Percentiles rank a stretch among this genome's conserved stretches.
phyloP scores from a whole-genome alignment of 345 rosid species.

The Trapa bicornis region DNA sequence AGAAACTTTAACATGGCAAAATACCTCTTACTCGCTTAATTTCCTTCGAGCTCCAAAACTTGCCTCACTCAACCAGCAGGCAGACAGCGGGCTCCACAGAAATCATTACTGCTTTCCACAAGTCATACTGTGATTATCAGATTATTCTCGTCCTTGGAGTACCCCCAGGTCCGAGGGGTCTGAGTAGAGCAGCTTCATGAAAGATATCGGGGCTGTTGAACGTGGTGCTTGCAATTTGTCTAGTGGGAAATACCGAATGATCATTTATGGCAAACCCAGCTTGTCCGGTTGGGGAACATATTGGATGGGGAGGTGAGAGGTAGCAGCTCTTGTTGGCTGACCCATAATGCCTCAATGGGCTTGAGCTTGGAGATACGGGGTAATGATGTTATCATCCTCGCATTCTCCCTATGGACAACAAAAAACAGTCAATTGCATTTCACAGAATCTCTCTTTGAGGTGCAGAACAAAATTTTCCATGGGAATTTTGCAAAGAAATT shows the following conservation, averaged over 20 bases:
- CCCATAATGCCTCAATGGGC: conserved; percentile 64
- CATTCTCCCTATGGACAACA: conserved; percentile 39
- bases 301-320: conserved; percentile 77
- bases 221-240: neutral
- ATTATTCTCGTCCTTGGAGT: conserved; percentile 11
- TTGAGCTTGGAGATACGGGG: conserved; percentile 92
- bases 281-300: conserved; percentile 36
- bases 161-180: conserved; percentile 3
- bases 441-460: neutral
- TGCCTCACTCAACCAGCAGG: neutral
- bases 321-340: conserved; percentile 52
- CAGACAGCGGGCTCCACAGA: neutral
- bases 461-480: neutral
- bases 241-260: conserved; percentile 30
- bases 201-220: conserved; percentile 3
- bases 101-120: neutral
- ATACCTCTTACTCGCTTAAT: too few relatives aligned
- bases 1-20: neutral
- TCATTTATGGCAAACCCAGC: conserved; percentile 40
- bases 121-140: neutral
- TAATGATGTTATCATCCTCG: conserved; percentile 56
- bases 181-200: conserved; percentile 5
- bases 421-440: neutral
- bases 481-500: neutral
- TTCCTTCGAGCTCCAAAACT: neutral